phyloP scores from a whole-genome alignment of 2,329 filamentous ascomycete species.

The Pseudogymnoascus sp. region DNA sequence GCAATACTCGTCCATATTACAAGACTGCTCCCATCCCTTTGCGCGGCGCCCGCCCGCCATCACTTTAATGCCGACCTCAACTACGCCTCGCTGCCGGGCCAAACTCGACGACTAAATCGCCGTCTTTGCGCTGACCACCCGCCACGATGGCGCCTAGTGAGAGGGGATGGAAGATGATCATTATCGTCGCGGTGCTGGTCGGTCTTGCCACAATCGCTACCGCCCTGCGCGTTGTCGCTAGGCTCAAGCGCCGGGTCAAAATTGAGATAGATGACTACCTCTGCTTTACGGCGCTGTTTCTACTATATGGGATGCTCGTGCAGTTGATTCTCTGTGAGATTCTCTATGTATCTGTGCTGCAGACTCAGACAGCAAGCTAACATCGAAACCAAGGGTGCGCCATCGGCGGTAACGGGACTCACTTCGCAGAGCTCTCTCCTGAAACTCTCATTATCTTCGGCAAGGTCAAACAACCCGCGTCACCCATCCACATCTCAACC shows the following conservation, averaged over 20 bases:
- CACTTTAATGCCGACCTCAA: background rate
- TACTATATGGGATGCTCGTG: background rate
- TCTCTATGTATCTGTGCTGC: background rate
- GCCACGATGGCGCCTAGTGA: background rate
- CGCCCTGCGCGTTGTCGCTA: background rate
- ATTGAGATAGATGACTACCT: slow-evolving; percentile 3
- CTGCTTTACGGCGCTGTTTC: slow-evolving; percentile 2
- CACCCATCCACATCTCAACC: background rate
- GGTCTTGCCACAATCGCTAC: slow-evolving; percentile 3
- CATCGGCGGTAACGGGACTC: background rate
- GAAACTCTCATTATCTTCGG: slow-evolving; percentile 1
- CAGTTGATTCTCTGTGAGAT: background rate
- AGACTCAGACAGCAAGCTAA: background rate
- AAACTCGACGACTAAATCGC: background rate
- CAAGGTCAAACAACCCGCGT: slow-evolving; percentile 1
- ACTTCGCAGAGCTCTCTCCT: slow-evolving; percentile 1
- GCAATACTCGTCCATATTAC: background rate
- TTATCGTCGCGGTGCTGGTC: background rate
- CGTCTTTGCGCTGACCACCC: background rate
- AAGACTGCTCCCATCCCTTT: slow-evolving; percentile 3
- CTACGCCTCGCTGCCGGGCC: background rate
- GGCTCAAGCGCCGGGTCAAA: background rate
- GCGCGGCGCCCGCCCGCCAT: background rate
- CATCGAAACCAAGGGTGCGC: background rate
- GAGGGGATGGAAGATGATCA: slow-evolving; percentile 2